Conservation (phyloP, 2,329 filamentous ascomycete species). For the Epicoccum nigrum region DNA sequence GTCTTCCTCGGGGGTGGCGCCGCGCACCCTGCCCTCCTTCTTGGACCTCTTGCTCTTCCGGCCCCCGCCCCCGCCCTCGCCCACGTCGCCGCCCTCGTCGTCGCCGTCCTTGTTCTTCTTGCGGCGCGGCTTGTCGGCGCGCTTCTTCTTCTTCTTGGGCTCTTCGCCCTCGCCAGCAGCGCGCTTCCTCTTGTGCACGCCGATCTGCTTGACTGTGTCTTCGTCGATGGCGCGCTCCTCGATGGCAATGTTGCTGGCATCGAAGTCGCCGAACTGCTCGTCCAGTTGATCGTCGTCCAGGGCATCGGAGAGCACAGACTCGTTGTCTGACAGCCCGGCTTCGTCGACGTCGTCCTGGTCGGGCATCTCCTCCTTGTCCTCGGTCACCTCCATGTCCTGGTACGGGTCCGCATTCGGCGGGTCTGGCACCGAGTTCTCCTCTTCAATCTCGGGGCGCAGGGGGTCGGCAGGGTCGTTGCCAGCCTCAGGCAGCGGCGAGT, state of each 20-base stretch:
- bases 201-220: conserved; percentile 65
- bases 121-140: conserved; percentile 59
- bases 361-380: conserved; percentile 45
- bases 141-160: conserved; percentile 73
- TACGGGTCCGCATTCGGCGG: conserved; percentile 52
- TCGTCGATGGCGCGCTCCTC: conserved; percentile 67
- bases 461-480: conserved; percentile 55
- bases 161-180: conserved; percentile 63
- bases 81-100: conserved; percentile 56
- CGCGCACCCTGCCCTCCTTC: conserved; percentile 46
- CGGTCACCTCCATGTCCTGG: conserved; percentile 54
- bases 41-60: conserved; percentile 59
- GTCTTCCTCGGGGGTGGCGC: conserved; percentile 61
- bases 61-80: conserved; percentile 57
- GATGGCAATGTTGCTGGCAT: conserved; percentile 65
- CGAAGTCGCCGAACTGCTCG: conserved; percentile 60
- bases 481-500: conserved; percentile 53
- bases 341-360: conserved; percentile 47
- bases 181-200: conserved; percentile 69
- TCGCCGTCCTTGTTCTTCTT: conserved; percentile 58
- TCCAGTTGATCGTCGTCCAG: conserved; percentile 70
- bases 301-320: conserved; percentile 65
- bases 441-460: conserved; percentile 54
- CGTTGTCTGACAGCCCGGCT: conserved; percentile 61
- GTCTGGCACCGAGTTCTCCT: conserved; percentile 55